Evolutionary conservation across 148 eudicot genomes (phyloP).

Genomic region (Fallopia convolvulus): DNA sequence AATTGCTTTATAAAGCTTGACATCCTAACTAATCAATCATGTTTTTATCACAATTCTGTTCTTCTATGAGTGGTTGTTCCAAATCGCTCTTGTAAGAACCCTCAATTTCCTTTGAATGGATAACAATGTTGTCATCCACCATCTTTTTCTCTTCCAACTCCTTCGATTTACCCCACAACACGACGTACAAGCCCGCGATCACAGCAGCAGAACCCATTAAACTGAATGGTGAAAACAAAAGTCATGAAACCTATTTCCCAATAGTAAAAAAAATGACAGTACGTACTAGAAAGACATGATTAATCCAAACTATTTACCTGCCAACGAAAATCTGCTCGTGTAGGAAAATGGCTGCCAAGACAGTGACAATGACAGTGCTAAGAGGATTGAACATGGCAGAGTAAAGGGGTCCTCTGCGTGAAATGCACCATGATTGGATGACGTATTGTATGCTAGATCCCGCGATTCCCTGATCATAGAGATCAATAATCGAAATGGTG

Average conservation of each 20-base stretch:
- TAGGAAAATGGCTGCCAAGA: constrained; percentile 41
- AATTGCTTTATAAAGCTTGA: too few species aligned
- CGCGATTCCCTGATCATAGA: constrained; percentile 7
- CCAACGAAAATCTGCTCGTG: constrained; percentile 58
- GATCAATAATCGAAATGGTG: too few species aligned
- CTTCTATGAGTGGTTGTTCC: constrained; percentile 21
- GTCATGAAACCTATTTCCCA: neutral
- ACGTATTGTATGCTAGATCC: constrained; percentile 22
- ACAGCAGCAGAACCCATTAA: constrained; percentile 47
- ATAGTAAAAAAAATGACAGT: neutral
- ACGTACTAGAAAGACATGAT: neutral
- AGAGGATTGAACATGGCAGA: constrained; percentile 81
- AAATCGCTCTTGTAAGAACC: constrained; percentile 5
- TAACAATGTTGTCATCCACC: neutral
- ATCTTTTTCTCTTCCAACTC: constrained; percentile 12
- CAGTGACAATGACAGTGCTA: constrained; percentile 44
- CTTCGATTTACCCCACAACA: constrained; percentile 59
- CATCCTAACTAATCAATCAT: too few species aligned
- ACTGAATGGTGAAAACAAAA: constrained; percentile 21
- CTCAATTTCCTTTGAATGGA: neutral
- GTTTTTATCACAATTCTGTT: neutral
- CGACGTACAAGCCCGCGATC: constrained; percentile 50
- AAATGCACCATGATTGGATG: constrained; percentile 66
- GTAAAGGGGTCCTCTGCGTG: constrained; percentile 55
- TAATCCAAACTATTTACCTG: constrained; percentile 27